Conservation (phyloP, 2,329 filamentous ascomycete species). For the Atkinsonella hypoxylon region DNA sequence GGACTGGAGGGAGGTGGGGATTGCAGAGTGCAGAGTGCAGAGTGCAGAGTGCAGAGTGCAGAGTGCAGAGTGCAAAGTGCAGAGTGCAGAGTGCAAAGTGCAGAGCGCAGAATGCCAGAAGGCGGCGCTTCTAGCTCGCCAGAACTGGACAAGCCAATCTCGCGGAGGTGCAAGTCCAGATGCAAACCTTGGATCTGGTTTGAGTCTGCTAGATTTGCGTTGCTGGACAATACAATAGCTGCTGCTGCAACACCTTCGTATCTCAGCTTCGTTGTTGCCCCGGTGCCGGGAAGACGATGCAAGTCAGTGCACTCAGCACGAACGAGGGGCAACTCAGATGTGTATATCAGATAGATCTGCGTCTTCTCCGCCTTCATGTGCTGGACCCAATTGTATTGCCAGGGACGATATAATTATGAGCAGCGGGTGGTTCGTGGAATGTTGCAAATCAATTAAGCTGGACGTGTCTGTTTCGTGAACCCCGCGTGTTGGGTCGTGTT, state of each 20-base stretch:
- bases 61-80: too few relatives aligned
- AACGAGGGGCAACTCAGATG: conserved; percentile 1
- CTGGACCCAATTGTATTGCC: background rate
- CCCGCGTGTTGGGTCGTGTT: conserved; percentile 22
- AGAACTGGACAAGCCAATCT: background rate
- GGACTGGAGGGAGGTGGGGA: background rate
- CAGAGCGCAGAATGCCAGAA: conserved; percentile 1
- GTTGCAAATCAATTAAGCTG: conserved; percentile 20
- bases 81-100: too few relatives aligned
- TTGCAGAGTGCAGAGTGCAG: too few relatives aligned
- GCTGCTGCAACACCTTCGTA: background rate
- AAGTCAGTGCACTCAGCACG: background rate
- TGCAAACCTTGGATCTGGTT: background rate
- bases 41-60: too few relatives aligned
- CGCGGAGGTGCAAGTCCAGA: background rate
- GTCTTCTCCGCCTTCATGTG: background rate
- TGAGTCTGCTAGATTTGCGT: background rate
- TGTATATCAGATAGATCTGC: conserved; percentile 8
- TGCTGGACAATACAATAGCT: background rate
- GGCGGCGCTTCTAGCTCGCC: background rate
- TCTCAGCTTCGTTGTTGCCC: too few relatives aligned
- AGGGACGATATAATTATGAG: conserved; percentile 3
- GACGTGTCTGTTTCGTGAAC: conserved; percentile 35
- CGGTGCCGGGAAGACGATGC: background rate
- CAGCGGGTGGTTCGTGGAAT: conserved; percentile 12